Conservation (phyloP, 164 flowering plant species). For the Stephania japonica region DNA sequence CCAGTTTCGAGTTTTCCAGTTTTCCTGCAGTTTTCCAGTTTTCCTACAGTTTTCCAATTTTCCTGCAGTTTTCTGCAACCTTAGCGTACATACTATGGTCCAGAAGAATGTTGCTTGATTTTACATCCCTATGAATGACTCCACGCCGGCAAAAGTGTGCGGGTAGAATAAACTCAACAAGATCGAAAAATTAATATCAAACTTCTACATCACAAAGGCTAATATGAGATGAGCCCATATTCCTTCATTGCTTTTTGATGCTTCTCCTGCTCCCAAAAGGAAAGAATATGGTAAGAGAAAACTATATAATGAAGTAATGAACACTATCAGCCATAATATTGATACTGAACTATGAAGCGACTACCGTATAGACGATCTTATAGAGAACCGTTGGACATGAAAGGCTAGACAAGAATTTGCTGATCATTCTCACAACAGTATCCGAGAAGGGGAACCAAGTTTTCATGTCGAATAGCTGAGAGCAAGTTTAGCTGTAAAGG, state of each 20-base stretch:
- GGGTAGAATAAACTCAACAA: constrained; percentile 51
- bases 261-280: constrained; percentile 42
- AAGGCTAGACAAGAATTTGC: constrained; percentile 76
- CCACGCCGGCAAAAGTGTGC: constrained; percentile 61
- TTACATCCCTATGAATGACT: constrained; percentile 73
- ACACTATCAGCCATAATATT: neutral
- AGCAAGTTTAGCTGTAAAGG: constrained; percentile 59
- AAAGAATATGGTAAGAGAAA: neutral
- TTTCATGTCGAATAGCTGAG: constrained; percentile 65
- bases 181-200: constrained; percentile 5
- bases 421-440: constrained; percentile 71
- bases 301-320: neutral
- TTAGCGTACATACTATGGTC: constrained; percentile 80
- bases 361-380: constrained; percentile 84
- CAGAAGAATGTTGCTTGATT: constrained; percentile 80
- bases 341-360: neutral
- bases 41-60: too few relatives aligned
- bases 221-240: too few relatives aligned
- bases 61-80: too few relatives aligned
- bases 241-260: constrained; percentile 35
- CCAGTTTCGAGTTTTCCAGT: too few relatives aligned
- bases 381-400: constrained; percentile 86
- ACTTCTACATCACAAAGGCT: neutral
- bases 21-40: too few relatives aligned
- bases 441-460: constrained; percentile 78